These are phyloP conservation scores for Yarrowia sp. DNA, from an alignment of 805 yeast species.

Conservation along the genomic window DNA sequence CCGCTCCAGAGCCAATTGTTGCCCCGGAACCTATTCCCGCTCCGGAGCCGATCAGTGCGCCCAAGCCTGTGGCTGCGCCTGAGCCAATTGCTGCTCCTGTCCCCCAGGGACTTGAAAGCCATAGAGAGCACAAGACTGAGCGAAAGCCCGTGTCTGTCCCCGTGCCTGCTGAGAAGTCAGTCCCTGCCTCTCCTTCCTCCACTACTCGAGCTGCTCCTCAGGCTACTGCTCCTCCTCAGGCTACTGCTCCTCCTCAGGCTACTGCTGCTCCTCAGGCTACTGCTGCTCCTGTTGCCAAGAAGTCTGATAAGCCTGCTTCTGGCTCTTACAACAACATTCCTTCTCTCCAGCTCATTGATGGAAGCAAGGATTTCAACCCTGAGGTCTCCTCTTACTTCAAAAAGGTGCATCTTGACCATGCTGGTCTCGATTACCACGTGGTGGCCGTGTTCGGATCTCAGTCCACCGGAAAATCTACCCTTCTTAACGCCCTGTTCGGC, in stretches of 20 bases:
- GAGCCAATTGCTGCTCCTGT: background rate
- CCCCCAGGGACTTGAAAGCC: background rate
- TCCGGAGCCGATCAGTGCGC: background rate
- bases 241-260: background rate
- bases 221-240: background rate
- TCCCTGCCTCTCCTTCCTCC: background rate
- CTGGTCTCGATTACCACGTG: conserved; percentile 77
- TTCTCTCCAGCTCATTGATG: conserved; percentile 63
- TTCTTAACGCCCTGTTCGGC: conserved; percentile 78
- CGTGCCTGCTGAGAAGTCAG: too few species aligned
- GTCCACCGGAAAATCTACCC: conserved; percentile 92
- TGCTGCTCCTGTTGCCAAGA: background rate
- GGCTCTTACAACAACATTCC: background rate
- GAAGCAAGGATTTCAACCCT: conserved; percentile 51
- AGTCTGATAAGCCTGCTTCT: background rate
- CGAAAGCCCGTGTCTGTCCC: background rate
- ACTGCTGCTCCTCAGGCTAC: background rate
- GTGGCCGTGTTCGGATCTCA: conserved; percentile 97
- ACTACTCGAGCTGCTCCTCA: background rate
- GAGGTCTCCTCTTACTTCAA: conserved; percentile 40
- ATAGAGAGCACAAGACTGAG: background rate
- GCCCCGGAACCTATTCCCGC: background rate
- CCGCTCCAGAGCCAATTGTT: background rate
- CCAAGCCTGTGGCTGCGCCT: background rate
- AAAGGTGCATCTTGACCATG: conserved; percentile 39